Percentiles rank a stretch among this genome's conserved stretches.
These are phyloP conservation scores for Strobilomyces confusus DNA, from an alignment of 768 basidiomycete species.

Conservation along the genomic window DNA sequence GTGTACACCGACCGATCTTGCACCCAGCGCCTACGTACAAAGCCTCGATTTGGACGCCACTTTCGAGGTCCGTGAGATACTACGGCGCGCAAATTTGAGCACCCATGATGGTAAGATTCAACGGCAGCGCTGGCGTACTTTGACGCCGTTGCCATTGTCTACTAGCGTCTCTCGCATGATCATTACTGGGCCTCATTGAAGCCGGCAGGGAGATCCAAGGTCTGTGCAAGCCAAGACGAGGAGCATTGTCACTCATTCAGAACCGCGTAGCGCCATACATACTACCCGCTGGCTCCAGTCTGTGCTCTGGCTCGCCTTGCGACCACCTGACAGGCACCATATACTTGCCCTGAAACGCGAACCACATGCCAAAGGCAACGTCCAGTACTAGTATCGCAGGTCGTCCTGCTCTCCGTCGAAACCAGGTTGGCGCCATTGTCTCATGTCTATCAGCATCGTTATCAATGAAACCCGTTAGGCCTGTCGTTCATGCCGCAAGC, in stretches of 20 bases:
- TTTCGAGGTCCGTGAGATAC: conserved; percentile 22
- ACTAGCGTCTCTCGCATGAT: not conserved
- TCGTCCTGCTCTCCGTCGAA: conserved; percentile 70
- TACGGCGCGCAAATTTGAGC: conserved; percentile 13
- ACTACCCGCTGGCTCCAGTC: not conserved
- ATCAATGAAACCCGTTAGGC: conserved; percentile 43
- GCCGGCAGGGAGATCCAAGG: not conserved
- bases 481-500: conserved; percentile 76
- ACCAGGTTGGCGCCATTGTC: conserved; percentile 49
- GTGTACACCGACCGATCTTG: too few relatives aligned
- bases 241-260: not conserved
- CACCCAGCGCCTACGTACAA: conserved; percentile 1
- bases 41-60: conserved; percentile 11
- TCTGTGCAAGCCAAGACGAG: not conserved
- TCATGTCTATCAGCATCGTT: conserved; percentile 8
- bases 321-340: not conserved
- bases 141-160: not conserved
- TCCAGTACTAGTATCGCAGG: conserved; percentile 32
- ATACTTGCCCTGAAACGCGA: not conserved
- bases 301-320: not conserved
- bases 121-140: not conserved
- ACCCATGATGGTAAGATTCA: conserved; percentile 13
- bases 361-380: conserved; percentile 64
- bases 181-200: not conserved
- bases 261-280: not conserved